Evolutionary conservation across 2,329 filamentous ascomycete genomes (phyloP), one percentile per base, ranked within the genome.

Genomic region (Penicillium polonicum): DNA sequence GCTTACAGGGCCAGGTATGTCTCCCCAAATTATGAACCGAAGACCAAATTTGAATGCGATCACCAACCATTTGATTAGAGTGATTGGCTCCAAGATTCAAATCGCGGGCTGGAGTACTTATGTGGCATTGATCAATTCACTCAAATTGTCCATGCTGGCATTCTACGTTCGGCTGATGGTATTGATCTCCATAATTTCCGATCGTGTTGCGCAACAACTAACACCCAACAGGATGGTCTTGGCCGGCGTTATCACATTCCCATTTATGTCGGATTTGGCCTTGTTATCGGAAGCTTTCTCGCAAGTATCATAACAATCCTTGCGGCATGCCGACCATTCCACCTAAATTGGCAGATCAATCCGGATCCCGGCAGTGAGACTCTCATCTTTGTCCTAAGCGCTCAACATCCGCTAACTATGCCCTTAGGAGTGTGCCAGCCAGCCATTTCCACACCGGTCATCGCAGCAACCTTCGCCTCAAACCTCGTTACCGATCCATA

Each of bases 401-500:
- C 21, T 12, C 3, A 12, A 19, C 19, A 29, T 38, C 12, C 27
- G 33, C 46, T 27, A 19, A 31, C 23, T 15, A 35, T 45, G 13
- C 9, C 52, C 39, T 45, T 59, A 79, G 79, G 77, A 62, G 56
- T 68, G 45, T 82, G 80, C 60, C 78, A 80, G 56, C 70, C 78
- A 36, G 79, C 78, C n/a, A 75, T 82, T 5, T 78, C 81, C 0
- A 74, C 71, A 17, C 74, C 76, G n/a, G 71, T 81, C 38, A 70
- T 83, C 48, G 80, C 76, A 71, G 74, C 78, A 13, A 78, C 76
- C 7, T 77, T 80, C 53, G 72, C 76, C 12, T 71, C 79, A 55
- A 85, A 84, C 59, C 75, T 84, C 12, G 59, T 75, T 2, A 85
- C 83, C 8, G 83, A 86, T 61, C 59, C 84, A 5, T 85, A 85